These are phyloP conservation scores for Geotrichum klebahnii DNA, from an alignment of 1,139 yeast genomes.

Conservation along the genomic window DNA sequence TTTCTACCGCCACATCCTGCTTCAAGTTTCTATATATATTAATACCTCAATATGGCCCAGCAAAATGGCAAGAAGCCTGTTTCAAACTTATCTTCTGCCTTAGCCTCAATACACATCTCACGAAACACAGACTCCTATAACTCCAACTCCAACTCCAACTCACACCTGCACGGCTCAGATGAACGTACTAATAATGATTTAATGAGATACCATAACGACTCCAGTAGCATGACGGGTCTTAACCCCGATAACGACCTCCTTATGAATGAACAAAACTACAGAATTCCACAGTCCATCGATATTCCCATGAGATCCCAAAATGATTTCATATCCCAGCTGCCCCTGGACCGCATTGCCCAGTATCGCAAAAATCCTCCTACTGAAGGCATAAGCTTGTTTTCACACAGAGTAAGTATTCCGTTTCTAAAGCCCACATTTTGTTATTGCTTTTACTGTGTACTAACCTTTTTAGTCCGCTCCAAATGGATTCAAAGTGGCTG, in stretches of 20 bases:
- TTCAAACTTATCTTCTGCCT: slow-evolving; percentile 36
- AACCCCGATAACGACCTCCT: slow-evolving; percentile 8
- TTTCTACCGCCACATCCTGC: not conserved
- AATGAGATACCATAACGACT: slow-evolving; percentile 19
- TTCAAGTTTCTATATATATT: not conserved
- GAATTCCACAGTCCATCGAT: slow-evolving; percentile 13
- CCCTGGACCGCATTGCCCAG: slow-evolving; percentile 54
- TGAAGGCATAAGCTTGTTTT: slow-evolving; percentile 80
- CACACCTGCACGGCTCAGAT: slow-evolving; percentile 8
- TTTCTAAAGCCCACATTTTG: not conserved
- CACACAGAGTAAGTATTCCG: slow-evolving; percentile 51
- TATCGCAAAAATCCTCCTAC: slow-evolving; percentile 76
- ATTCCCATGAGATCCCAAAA: slow-evolving; percentile 19
- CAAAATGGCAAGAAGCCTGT: slow-evolving; percentile 24
- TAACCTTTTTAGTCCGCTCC: slow-evolving; percentile 61
- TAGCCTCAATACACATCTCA: slow-evolving; percentile 33
- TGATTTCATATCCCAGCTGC: slow-evolving; percentile 21
- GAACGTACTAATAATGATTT: too few relatives aligned
- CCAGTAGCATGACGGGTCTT: slow-evolving; percentile 17
- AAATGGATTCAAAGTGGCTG: slow-evolving; percentile 94
- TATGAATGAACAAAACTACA: slow-evolving; percentile 6
- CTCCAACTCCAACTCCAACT: slow-evolving; percentile 10
- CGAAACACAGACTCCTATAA: slow-evolving; percentile 13
- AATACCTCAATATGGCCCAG: slow-evolving; percentile 12
- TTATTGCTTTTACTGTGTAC: not conserved